phyloP scores from a whole-genome alignment of 495 filamentous ascomycete genomes.

The Lichina pygmaea region DNA sequence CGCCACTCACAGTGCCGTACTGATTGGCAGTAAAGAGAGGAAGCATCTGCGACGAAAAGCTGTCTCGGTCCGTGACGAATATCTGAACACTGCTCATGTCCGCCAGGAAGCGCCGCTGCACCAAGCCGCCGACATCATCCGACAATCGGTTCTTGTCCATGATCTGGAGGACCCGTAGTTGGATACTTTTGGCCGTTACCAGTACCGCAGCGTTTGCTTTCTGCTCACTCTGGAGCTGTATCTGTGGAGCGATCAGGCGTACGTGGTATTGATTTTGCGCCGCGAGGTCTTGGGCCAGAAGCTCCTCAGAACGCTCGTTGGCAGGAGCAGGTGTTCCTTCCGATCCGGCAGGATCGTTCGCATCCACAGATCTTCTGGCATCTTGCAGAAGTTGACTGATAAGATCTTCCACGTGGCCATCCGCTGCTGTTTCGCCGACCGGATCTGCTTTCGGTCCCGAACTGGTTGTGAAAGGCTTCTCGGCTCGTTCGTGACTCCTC shows the following conservation, averaged over 20 bases:
- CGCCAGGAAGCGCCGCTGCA: conserved; percentile 77
- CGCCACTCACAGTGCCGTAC: conserved; percentile 63
- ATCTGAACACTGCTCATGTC: conserved; percentile 94
- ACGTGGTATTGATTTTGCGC: conserved; percentile 84
- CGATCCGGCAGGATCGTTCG: conserved; percentile 25
- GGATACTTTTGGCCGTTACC: conserved; percentile 89
- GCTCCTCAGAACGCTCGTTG: conserved; percentile 14
- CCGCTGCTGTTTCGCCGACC: conserved; percentile 23
- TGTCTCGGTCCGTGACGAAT: conserved; percentile 83
- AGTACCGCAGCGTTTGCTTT: conserved; percentile 77
- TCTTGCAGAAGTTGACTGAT: conserved; percentile 73
- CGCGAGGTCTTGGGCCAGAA: conserved; percentile 73
- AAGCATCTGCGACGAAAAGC: conserved; percentile 48
- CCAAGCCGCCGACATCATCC: conserved; percentile 80
- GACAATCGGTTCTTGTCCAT: conserved; percentile 86
- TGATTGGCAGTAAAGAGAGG: conserved; percentile 83
- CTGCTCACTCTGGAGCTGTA: conserved; percentile 94
- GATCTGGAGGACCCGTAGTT: conserved; percentile 84
- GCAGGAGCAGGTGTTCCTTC: conserved; percentile 3
- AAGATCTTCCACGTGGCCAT: conserved; percentile 48
- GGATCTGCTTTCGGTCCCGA: background rate
- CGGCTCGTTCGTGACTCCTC: conserved; percentile 22
- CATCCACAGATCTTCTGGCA: conserved; percentile 56
- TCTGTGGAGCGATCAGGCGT: conserved; percentile 85
- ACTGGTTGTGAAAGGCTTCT: conserved; percentile 4